Base-by-base conservation (phyloP, 345 rosid species). In the Carallia brachiata region DNA sequence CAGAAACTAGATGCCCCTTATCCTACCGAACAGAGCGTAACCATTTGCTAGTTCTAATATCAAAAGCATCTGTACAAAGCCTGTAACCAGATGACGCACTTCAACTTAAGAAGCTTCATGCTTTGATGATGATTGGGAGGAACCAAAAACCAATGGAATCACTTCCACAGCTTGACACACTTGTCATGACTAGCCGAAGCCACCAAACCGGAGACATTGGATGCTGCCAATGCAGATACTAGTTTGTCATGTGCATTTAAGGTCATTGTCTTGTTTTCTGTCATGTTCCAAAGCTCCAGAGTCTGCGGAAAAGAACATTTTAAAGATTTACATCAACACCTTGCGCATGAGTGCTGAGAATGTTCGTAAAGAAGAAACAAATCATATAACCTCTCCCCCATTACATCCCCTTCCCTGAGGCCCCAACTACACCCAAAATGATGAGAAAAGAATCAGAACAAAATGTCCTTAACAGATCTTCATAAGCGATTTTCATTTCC, bases 141-240 rank as follows among this genome's bases (percentile, higher is more conserved):
- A 18, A 55, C 52, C 65, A 72, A 52, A 28, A 3, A 23, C 17
- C 34, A 13, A 19, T 12, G 58, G 27, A 12, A 68, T 82, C 77
- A 86, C 72, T 86, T 83, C 89, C 90, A 86, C 74, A 84, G 67
- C 78, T 84, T 86, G 68, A 84, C 73, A 30, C 32, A 68, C 62
- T 68, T 79, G 67, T 86, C 86, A 27, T 75, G 84, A 75, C 90
- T 80, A 1, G 82, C 77, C 1, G 86, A 80, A 53, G 86, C 88
- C 50, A 86, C 71, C 69, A 80, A 62, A 52, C 86, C 85, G 0
- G 65, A 73, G 7, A 58, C 78, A 63, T 36, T 75, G 10, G 90
- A 84, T 69, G 75, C 88, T 34, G 88, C 81, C 65, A 86, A 75
- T 3, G 82, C 70, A 15, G 90, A 74, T 58, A 84, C 72, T 7